Percentiles rank a stretch among this genome's conserved stretches.
Evolutionary conservation across 2,329 filamentous ascomycete genomes (phyloP).

Genomic region (Fusarium torulosum): DNA sequence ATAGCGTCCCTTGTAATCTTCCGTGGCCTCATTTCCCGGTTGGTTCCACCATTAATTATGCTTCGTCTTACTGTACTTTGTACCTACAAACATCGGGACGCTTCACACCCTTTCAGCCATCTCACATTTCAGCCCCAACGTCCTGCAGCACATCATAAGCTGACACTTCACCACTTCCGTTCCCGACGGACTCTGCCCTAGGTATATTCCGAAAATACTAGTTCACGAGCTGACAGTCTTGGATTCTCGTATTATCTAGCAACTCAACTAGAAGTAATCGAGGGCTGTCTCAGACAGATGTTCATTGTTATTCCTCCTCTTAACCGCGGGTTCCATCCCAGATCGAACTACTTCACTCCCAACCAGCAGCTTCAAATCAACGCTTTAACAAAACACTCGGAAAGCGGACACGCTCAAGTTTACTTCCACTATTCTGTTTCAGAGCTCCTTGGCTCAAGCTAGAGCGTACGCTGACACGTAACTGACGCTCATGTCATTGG

Average conservation of each 20-base stretch:
- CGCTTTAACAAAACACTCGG: not conserved
- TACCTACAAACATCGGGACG: conserved; percentile 4
- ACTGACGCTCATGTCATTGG: conserved; percentile 87
- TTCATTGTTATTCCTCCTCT: not conserved
- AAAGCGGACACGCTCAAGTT: not conserved
- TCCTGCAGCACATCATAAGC: conserved; percentile 7
- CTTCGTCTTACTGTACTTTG: conserved; percentile 19
- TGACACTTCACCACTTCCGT: conserved; percentile 5
- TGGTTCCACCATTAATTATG: conserved; percentile 7
- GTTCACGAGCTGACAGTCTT: not conserved
- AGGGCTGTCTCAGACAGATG: not conserved
- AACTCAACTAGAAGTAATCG: not conserved
- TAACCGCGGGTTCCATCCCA: not conserved
- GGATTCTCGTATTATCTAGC: conserved; percentile 6
- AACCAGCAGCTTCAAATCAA: not conserved
- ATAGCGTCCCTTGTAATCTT: conserved; percentile 10
- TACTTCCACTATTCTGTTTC: not conserved
- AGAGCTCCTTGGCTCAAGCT: conserved; percentile 63
- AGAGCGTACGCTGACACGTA: conserved; percentile 91
- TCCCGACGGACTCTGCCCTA: conserved; percentile 1
- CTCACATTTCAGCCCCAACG: conserved; percentile 13
- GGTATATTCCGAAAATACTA: conserved; percentile 8
- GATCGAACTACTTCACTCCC: not conserved
- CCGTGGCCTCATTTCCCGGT: not conserved
- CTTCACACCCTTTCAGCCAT: conserved; percentile 8